phyloP scores from a whole-genome alignment of 257 asterid species.

The Thymus quinquecostatus region DNA sequence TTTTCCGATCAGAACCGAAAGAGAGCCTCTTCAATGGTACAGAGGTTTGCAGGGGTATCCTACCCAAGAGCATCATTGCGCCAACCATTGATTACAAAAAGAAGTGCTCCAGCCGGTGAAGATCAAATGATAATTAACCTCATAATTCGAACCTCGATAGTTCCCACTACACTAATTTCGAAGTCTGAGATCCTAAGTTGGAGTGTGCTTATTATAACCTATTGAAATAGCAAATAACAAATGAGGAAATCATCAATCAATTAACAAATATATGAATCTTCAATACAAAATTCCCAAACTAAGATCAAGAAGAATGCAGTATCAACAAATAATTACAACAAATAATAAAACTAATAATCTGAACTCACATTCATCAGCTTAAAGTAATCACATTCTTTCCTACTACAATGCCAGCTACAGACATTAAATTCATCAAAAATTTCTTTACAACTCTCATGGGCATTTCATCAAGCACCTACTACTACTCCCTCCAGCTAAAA shows the following conservation, averaged over 20 bases:
- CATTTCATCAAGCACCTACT: conserved; percentile 41
- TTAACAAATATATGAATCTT: conserved; percentile 4
- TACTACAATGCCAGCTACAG: conserved; percentile 6
- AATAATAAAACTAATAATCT: neutral
- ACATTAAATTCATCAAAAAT: conserved; percentile 10
- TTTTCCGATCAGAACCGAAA: conserved; percentile 32
- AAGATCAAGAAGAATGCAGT: neutral
- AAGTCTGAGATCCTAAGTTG: conserved; percentile 13
- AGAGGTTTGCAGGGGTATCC: conserved; percentile 43
- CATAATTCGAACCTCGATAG: neutral
- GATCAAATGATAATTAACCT: conserved; percentile 7
- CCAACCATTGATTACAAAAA: no score
- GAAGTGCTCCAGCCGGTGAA: conserved; percentile 14
- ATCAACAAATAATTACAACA: neutral
- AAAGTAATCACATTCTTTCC: conserved; percentile 10
- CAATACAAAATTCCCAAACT: neutral
- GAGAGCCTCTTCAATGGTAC: conserved; percentile 38
- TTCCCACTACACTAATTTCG: neutral
- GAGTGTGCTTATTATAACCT: neutral
- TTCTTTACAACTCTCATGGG: conserved; percentile 21
- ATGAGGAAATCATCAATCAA: neutral
- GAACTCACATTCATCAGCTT: neutral
- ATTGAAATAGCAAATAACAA: conserved; percentile 3
- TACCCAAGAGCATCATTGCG: conserved; percentile 46
- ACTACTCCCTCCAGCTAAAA: neutral